phyloP scores from a whole-genome alignment of 2,329 filamentous ascomycete species.

The Diaporthe longicolla region DNA sequence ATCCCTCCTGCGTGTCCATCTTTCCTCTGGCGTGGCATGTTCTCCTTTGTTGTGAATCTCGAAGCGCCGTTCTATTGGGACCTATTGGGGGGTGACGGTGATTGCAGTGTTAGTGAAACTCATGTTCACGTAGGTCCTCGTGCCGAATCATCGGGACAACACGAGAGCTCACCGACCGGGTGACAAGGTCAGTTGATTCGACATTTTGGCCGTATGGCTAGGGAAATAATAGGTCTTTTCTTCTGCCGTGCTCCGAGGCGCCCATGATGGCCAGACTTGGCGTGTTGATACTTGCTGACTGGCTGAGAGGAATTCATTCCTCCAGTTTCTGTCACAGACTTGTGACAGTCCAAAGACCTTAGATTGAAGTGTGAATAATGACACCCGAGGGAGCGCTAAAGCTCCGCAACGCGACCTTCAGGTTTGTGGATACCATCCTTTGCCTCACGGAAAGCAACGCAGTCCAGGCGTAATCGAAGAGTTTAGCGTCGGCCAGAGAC shows the following conservation, averaged over 20 bases:
- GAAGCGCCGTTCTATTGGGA: slow-evolving; percentile 17
- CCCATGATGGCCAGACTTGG: slow-evolving; percentile 1
- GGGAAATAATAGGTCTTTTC: not conserved
- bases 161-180: not conserved
- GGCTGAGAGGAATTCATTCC: not conserved
- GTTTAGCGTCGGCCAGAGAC: not conserved
- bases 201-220: not conserved
- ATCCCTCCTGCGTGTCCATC: not conserved
- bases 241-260: not conserved
- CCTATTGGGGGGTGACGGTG: not conserved
- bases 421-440: not conserved
- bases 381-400: not conserved
- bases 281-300: not conserved
- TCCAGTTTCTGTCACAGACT: not conserved
- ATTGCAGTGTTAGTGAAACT: slow-evolving; percentile 9
- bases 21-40: not conserved
- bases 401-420: not conserved
- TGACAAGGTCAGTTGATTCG: not conserved
- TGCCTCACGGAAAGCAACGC: not conserved
- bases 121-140: not conserved
- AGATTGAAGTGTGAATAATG: not conserved
- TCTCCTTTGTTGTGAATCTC: not conserved
- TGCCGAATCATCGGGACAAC: not conserved
- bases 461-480: not conserved
- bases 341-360: not conserved